These are phyloP conservation scores for Aspergillus brunneoviolaceus DNA, from an alignment of 2,329 filamentous ascomycete genomes.

Conservation along the genomic window DNA sequence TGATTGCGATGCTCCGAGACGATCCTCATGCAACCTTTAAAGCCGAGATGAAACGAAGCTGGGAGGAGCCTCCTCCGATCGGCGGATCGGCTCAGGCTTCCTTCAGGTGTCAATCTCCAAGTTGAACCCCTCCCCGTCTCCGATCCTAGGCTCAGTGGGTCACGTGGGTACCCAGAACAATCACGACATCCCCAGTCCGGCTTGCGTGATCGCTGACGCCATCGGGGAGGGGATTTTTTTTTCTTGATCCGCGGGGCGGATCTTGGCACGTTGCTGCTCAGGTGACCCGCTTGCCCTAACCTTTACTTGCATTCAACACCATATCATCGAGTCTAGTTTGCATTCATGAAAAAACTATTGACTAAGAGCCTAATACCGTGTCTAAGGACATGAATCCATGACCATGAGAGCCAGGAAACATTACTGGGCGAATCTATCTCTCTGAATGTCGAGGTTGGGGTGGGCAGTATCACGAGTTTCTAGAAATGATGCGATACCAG, in stretches of 20 bases:
- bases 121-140: too few relatives aligned
- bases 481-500: not conserved
- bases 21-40: not conserved
- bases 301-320: not conserved
- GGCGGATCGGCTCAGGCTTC: not conserved
- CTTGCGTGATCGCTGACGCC: conserved; percentile 26
- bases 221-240: not conserved
- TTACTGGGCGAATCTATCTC: too few relatives aligned
- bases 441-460: too few relatives aligned
- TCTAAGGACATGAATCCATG: too few relatives aligned
- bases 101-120: not conserved
- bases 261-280: conserved; percentile 7
- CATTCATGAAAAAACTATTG: too few relatives aligned
- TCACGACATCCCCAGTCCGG: conserved; percentile 26
- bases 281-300: conserved; percentile 16
- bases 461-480: too few relatives aligned
- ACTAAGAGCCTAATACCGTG: too few relatives aligned
- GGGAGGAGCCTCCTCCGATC: not conserved
- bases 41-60: not conserved
- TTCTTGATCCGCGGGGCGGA: not conserved
- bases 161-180: conserved; percentile 2
- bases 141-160: not conserved
- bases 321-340: too few relatives aligned
- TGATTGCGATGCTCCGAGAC: not conserved
- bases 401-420: too few relatives aligned